Base-by-base conservation (phyloP, 306 rosid species). In the Quercus dentata region DNA sequence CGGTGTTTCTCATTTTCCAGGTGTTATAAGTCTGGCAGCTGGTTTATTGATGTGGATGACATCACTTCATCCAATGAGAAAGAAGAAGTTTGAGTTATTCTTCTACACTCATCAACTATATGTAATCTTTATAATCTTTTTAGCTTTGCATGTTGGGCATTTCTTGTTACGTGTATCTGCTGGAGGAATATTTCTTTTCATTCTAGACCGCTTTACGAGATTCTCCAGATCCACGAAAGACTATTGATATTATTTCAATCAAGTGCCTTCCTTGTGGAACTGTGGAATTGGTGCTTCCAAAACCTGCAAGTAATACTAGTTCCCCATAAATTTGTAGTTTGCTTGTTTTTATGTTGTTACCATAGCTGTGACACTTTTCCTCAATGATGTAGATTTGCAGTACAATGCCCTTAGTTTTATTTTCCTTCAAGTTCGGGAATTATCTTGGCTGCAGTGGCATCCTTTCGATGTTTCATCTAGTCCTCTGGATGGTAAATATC, bases 351-450 rank as follows among this genome's bases (percentile, higher is more conserved):
- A 27, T 68, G 17, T 41, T 33, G 57, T 44, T 74, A 6, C 73
- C 76, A 56, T 65, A 73, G 69, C 18, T 65, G 18, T 86, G 77
- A 82, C 80, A 79, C 58, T 56, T 20, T 71, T 10, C 58, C 75
- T 77, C 31, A 17, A 78, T 23, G 65, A 44, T 85, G 82, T 65
- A 92, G 99, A 76, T 87, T 70, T 94, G 78, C 85, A 80, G 71
- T 94, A 94, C 92, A 94, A 91, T 81, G 99, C 99, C 17, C 86
- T 94, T 55, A 94, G 99, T 85, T 94, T 94, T 85, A 87, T 94
- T 81, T 94, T 94, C 71, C 82, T 92, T 79, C 97, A 94, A 92
- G 79, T 92, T 54, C 91, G 92, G 72, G 97, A 92, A 80, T 23
- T 91, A 31, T 94, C 99, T 9, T 90, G 89, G 94, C 86, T 94